Percentiles rank a stretch among this genome's conserved stretches.
phyloP scores from a whole-genome alignment of 306 rosid species.

The Quercus agrifolia region DNA sequence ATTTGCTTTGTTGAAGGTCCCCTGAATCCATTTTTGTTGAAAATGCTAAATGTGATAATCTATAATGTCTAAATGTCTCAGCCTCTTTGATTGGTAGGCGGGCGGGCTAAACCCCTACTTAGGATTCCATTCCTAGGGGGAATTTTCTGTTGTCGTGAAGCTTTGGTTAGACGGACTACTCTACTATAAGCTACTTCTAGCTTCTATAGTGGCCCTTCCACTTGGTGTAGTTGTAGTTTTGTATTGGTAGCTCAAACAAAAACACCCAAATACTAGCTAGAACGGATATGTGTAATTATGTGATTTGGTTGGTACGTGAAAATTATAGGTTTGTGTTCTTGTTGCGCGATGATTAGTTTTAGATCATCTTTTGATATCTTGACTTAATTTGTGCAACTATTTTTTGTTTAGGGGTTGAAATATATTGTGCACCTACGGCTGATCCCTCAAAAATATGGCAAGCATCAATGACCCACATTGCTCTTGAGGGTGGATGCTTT shows the following conservation, averaged over 20 bases:
- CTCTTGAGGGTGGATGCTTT: conserved; percentile 92
- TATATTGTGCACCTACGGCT: conserved; percentile 96
- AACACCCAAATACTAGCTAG: too few relatives aligned
- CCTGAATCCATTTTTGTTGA: not conserved
- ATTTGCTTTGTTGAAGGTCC: not conserved
- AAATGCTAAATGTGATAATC: not conserved
- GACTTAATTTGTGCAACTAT: conserved; percentile 4
- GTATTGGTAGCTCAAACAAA: too few relatives aligned
- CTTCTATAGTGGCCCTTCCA: too few relatives aligned
- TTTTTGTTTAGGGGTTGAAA: conserved; percentile 65
- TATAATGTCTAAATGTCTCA: not conserved
- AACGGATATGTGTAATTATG: too few relatives aligned
- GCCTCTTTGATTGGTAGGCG: too few relatives aligned
- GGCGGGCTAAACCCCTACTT: too few relatives aligned
- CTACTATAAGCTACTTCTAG: too few relatives aligned
- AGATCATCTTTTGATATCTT: not conserved
- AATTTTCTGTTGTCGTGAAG: too few relatives aligned
- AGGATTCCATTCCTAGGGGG: too few relatives aligned
- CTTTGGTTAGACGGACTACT: too few relatives aligned
- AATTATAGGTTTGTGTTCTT: not conserved
- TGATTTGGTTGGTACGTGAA: not conserved
- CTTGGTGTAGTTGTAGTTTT: too few relatives aligned
- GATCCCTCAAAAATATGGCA: conserved; percentile 79
- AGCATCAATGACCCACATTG: conserved; percentile 89
- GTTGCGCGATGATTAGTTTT: not conserved